Base-by-base conservation (phyloP, 345 rosid species). In the Citrus hindsii region DNA sequence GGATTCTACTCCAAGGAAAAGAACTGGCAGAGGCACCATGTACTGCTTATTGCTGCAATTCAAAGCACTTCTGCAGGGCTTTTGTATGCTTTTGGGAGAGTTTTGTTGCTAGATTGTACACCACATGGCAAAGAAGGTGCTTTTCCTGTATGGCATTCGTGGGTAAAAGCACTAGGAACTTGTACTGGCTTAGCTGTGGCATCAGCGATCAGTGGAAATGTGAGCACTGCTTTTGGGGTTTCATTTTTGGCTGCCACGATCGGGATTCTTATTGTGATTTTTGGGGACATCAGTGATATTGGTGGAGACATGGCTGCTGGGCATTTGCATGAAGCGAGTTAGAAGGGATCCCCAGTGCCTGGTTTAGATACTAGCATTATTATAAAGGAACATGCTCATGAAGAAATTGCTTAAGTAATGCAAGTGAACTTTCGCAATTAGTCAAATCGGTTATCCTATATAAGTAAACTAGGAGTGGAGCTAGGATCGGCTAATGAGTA, bases 121-220 rank as follows among this genome's bases (percentile, higher is more conserved):
- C 91, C 91, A 0, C 63, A 74, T 5, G 91, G 88, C 4, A 84
- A 81, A 73, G 89, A 89, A 82, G 92, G 91, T 1, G 87, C 80
- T 6, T 89, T 91, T 71, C 78, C 90, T 1, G 59, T 79, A 5
- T 89, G 90, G 92, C 83, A 75, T n/a, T 82, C 90, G 0, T 88
- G 90, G 90, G 74, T 76, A 7, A 85, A 78, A 68, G 76, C 78
- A 24, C 32, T 79, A 12, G 94, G 94, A 5, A 74, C 88, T 13
- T 87, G 92, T 70, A 75, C 82, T 2, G 94, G 92, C 6, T 91
- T 88, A 18, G 84, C 88, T 7, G 73, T 88, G 10, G 92, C 91
- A 28, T 77, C 92, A 2, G 82, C 83, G 2, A 42, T 84, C 13
- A 84, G 86, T 4, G 88, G 85, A 46, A 87, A 80, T 2, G 38